These are phyloP conservation scores for Asterophora parasitica DNA, from an alignment of 768 basidiomycete genomes.

Conservation along the genomic window DNA sequence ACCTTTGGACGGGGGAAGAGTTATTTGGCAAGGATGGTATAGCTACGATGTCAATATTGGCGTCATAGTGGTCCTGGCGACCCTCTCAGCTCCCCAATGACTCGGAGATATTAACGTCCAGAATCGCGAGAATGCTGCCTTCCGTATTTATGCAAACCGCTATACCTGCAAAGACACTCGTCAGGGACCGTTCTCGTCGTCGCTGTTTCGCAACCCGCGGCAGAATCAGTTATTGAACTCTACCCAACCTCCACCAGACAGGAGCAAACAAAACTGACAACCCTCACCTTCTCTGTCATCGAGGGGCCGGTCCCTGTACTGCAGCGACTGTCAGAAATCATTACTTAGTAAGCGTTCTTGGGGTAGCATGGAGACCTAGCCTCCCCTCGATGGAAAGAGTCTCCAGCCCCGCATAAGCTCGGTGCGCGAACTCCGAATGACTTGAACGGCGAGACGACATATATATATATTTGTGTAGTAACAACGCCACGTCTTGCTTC, in stretches of 20 bases:
- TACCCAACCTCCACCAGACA: too few relatives aligned
- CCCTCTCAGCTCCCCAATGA: slow-evolving; percentile 61
- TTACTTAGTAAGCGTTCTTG: too few relatives aligned
- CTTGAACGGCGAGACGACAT: slow-evolving; percentile 37
- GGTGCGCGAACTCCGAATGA: slow-evolving; percentile 33
- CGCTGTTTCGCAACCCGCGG: slow-evolving; percentile 46
- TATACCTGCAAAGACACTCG: slow-evolving; percentile 70
- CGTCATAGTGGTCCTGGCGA: slow-evolving; percentile 35
- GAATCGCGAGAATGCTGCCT: slow-evolving; percentile 65
- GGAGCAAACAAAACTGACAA: slow-evolving; percentile 47
- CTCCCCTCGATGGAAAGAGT: slow-evolving; percentile 28
- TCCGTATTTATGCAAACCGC: slow-evolving; percentile 53
- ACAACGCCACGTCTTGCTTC: too few relatives aligned
- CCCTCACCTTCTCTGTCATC: slow-evolving; percentile 43
- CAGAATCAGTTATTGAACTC: too few relatives aligned
- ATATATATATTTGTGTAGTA: too few relatives aligned
- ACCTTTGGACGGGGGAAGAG: slow-evolving; percentile 45
- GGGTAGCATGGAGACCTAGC: slow-evolving; percentile 37
- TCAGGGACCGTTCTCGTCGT: slow-evolving; percentile 54
- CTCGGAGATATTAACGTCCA: slow-evolving; percentile 76
- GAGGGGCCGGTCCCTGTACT: slow-evolving; percentile 35
- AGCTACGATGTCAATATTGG: slow-evolving; percentile 50
- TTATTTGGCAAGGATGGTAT: slow-evolving; percentile 72
- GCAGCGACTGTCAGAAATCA: slow-evolving; percentile 48
- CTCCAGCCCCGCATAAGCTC: slow-evolving; percentile 34